Conservation (phyloP, 192 early-diverging fungal species). For the Chytriomyces confervae region DNA sequence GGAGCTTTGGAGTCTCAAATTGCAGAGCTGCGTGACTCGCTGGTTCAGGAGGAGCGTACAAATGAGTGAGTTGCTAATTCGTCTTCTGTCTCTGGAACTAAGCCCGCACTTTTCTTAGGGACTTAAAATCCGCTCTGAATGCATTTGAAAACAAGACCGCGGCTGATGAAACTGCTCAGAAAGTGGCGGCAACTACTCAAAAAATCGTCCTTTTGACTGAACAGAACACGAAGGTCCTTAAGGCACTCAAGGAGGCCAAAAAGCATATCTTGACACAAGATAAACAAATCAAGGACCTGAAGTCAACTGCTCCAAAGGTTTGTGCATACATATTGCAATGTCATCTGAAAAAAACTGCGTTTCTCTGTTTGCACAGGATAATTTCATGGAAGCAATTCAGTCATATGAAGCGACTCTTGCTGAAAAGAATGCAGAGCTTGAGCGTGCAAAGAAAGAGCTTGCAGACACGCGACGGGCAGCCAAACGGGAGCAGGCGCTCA, state of each 20-base stretch:
- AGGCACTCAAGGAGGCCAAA: constrained; percentile 56
- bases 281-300: constrained; percentile 51
- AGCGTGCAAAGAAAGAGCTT: constrained; percentile 63
- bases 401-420: constrained; percentile 40
- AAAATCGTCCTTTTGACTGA: constrained; percentile 48
- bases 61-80: constrained; percentile 18
- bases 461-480: constrained; percentile 74
- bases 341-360: neutral
- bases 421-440: constrained; percentile 47
- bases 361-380: constrained; percentile 18
- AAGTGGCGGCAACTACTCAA: constrained; percentile 51
- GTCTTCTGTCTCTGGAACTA: constrained; percentile 4
- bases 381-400: constrained; percentile 56
- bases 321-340: neutral
- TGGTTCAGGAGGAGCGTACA: constrained; percentile 60
- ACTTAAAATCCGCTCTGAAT: constrained; percentile 46
- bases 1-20: constrained; percentile 54
- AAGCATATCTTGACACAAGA: constrained; percentile 56
- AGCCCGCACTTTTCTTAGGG: constrained; percentile 24
- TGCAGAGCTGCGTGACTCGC: constrained; percentile 60
- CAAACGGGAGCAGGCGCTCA: constrained; percentile 78
- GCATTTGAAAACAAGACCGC: constrained; percentile 50
- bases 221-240: constrained; percentile 52
- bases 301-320: constrained; percentile 31
- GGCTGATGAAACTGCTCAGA: constrained; percentile 53